Conservation (phyloP, 805 yeast species). For the Candida caryicola region DNA sequence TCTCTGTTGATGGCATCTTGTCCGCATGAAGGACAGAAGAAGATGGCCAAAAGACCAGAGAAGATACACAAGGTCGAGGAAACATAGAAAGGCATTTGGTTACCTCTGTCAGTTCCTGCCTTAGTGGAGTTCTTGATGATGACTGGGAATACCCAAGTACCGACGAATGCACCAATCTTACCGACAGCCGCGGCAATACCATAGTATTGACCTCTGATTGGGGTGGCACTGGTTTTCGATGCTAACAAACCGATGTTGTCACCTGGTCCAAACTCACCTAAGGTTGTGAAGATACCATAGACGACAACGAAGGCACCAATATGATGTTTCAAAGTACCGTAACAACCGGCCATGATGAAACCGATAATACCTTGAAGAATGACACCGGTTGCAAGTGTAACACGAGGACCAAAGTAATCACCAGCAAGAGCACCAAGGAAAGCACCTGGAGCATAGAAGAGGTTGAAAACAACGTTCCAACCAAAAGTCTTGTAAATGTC, state of each 20-base stretch:
- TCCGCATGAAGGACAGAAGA: conserved; percentile 75
- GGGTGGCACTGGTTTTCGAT: conserved; percentile 80
- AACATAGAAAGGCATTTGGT: conserved; percentile 77
- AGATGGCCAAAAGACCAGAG: conserved; percentile 65
- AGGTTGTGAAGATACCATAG: conserved; percentile 80
- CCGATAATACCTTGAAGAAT: conserved; percentile 75
- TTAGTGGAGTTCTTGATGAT: conserved; percentile 52
- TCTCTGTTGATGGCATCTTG: conserved; percentile 80
- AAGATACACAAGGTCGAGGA: conserved; percentile 74
- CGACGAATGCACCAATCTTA: conserved; percentile 89
- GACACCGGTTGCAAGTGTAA: conserved; percentile 70
- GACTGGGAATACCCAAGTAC: conserved; percentile 84
- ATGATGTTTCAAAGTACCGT: conserved; percentile 51
- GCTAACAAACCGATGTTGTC: conserved; percentile 87
- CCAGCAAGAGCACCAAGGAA: conserved; percentile 79
- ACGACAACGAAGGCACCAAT: conserved; percentile 80
- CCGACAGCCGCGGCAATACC: conserved; percentile 91
- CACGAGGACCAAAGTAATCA: conserved; percentile 91
- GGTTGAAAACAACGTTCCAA: conserved; percentile 86
- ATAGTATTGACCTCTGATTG: conserved; percentile 87
- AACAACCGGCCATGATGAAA: conserved; percentile 74
- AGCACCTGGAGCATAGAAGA: conserved; percentile 89
- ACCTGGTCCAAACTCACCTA: conserved; percentile 95
- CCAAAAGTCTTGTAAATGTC: conserved; percentile 76
- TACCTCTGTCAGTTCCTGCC: conserved; percentile 57